Evolutionary conservation across 306 rosid species (phyloP).

Genomic region (Quercus parvula): DNA sequence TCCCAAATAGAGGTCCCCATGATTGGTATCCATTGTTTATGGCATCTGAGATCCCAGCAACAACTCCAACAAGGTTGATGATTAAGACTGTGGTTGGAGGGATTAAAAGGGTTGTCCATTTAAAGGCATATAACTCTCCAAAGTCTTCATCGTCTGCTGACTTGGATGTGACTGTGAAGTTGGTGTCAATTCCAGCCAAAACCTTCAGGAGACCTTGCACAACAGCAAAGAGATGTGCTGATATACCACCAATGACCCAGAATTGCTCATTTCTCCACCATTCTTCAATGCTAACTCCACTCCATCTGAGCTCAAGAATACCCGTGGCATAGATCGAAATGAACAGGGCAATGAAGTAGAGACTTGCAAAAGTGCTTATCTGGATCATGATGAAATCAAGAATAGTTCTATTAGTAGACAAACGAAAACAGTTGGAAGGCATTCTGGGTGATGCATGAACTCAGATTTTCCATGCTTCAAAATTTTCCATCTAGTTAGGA

Average conservation of each 20-base stretch:
- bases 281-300: slow-evolving; percentile 97
- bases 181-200: slow-evolving; percentile 85
- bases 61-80: slow-evolving; percentile 91
- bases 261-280: slow-evolving; percentile 99
- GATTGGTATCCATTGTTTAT: slow-evolving; percentile 90
- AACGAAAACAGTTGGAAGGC: background rate
- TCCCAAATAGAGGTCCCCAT: slow-evolving; percentile 96
- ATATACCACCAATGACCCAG: slow-evolving; percentile 97
- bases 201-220: slow-evolving; percentile 91
- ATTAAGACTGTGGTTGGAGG: slow-evolving; percentile 90
- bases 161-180: slow-evolving; percentile 89
- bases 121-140: slow-evolving; percentile 70
- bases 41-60: slow-evolving; percentile 96
- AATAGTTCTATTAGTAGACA: slow-evolving; percentile 13
- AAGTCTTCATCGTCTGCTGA: slow-evolving; percentile 91
- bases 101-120: slow-evolving; percentile 92
- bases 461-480: background rate
- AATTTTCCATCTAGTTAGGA: background rate
- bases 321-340: slow-evolving; percentile 80
- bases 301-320: slow-evolving; percentile 95
- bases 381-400: slow-evolving; percentile 37
- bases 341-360: slow-evolving; percentile 80
- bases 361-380: slow-evolving; percentile 94
- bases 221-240: slow-evolving; percentile 88
- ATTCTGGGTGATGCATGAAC: background rate